These are phyloP conservation scores for Phytophthora fragariae DNA, from an alignment of 352 stramenopile species.

Conservation along the genomic window DNA sequence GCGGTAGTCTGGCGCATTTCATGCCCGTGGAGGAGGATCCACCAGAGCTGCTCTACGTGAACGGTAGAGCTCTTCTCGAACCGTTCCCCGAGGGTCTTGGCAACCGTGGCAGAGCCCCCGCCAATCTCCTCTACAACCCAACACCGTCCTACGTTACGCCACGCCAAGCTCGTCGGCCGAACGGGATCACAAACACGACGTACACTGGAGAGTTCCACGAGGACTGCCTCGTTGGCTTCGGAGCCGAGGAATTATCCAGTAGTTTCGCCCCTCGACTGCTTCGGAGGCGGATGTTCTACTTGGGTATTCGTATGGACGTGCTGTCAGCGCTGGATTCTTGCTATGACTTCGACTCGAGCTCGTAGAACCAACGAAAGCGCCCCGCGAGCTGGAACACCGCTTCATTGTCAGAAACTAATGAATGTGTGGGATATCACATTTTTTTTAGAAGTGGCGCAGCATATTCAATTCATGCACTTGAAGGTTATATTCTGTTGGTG, in stretches of 20 bases:
- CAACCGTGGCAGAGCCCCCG: not conserved
- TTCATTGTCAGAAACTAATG: too few species aligned
- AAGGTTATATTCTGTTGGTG: too few species aligned
- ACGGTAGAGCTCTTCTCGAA: not conserved
- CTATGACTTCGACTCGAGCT: not conserved
- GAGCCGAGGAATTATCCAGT: not conserved
- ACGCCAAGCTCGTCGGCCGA: not conserved
- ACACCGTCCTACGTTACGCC: too few species aligned
- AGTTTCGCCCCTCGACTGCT: not conserved
- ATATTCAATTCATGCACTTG: not conserved
- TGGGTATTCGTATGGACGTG: not conserved
- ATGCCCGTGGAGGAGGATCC: not conserved
- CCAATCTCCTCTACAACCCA: too few species aligned
- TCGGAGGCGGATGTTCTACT: not conserved
- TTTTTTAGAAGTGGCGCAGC: not conserved
- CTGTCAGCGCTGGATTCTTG: not conserved
- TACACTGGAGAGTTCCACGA: not conserved
- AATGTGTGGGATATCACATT: too few species aligned
- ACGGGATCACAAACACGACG: not conserved
- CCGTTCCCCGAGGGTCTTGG: not conserved
- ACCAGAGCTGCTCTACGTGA: not conserved
- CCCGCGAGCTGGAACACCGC: too few species aligned
- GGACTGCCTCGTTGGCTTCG: not conserved
- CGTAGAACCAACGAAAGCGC: not conserved
- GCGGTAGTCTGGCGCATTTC: not conserved